Evolutionary conservation across 768 basidiomycete species (phyloP).

Genomic region (Trametes coccinea): DNA sequence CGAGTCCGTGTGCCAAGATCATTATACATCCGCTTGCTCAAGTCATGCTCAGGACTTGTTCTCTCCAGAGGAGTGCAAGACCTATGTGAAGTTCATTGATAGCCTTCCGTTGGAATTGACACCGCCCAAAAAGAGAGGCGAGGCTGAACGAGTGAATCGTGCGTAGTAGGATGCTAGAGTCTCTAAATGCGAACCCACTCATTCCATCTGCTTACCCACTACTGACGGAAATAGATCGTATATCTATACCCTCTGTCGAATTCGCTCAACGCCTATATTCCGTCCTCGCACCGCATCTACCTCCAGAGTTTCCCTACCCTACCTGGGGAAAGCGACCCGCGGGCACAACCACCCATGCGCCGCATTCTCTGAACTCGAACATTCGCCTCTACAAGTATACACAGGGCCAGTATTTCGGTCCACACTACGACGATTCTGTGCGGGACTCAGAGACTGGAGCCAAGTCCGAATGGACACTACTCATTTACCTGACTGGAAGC

Average conservation of each 20-base stretch:
- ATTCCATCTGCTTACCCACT: neutral
- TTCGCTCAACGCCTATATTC: conserved; percentile 58
- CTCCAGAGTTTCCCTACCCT: conserved; percentile 47
- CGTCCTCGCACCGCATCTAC: conserved; percentile 57
- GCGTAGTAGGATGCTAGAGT: conserved; percentile 23
- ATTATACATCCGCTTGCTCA: neutral
- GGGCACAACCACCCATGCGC: conserved; percentile 35
- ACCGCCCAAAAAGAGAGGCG: conserved; percentile 70
- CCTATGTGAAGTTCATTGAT: conserved; percentile 60
- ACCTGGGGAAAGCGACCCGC: conserved; percentile 32
- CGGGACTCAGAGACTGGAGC: conserved; percentile 57
- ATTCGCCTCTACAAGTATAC: conserved; percentile 74
- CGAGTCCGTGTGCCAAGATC: too few relatives aligned
- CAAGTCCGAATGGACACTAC: conserved; percentile 75
- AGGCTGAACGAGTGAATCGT: conserved; percentile 74
- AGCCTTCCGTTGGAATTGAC: conserved; percentile 61
- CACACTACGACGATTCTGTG: conserved; percentile 76
- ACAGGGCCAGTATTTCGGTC: conserved; percentile 64
- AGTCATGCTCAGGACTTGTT: conserved; percentile 50
- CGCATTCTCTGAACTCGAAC: conserved; percentile 70
- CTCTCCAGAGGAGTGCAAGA: conserved; percentile 60
- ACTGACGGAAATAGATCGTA: conserved; percentile 47
- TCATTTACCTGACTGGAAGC: conserved; percentile 69
- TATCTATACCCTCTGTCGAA: conserved; percentile 55
- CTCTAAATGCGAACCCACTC: neutral